Percentiles rank a stretch among this genome's conserved stretches.
phyloP scores from a whole-genome alignment of 257 asterid species.

The Oldenlandia corymbosa region DNA sequence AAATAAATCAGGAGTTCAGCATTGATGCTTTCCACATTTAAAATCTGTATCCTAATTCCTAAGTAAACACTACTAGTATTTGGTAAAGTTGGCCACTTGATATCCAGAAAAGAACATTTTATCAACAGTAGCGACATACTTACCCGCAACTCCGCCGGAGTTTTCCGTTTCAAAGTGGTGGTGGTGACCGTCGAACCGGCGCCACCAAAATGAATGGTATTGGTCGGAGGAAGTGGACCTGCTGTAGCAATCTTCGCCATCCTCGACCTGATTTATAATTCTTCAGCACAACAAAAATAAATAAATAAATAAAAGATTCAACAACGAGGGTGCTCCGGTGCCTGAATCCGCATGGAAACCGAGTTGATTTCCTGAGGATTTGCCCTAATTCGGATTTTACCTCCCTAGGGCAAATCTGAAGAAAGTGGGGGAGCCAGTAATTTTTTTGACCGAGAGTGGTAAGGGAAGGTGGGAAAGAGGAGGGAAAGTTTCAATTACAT shows the following conservation, averaged over 20 bases:
- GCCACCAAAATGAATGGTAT: conserved; percentile 45
- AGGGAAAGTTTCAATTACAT: too few species aligned
- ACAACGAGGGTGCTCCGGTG: background rate
- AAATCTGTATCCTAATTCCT: too few species aligned
- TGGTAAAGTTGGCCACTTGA: too few species aligned
- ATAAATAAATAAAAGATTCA: background rate
- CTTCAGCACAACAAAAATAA: background rate
- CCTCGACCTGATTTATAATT: background rate
- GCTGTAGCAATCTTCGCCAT: conserved; percentile 69
- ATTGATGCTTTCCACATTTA: background rate
- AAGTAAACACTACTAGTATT: too few species aligned
- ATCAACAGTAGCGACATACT: background rate
- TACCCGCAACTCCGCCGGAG: conserved; percentile 84
- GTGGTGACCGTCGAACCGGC: conserved; percentile 39
- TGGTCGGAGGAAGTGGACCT: conserved; percentile 43
- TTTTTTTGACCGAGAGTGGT: background rate
- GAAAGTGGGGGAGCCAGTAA: background rate
- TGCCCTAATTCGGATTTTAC: conserved; percentile 2
- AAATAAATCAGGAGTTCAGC: too few species aligned
- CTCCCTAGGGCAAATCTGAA: background rate
- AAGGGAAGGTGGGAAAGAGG: background rate
- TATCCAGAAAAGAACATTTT: background rate
- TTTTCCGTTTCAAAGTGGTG: conserved; percentile 61
- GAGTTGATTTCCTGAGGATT: background rate
- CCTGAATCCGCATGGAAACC: background rate